These are phyloP conservation scores for Monilinia fructicola DNA, from an alignment of 2,329 filamentous ascomycete species.

Conservation along the genomic window DNA sequence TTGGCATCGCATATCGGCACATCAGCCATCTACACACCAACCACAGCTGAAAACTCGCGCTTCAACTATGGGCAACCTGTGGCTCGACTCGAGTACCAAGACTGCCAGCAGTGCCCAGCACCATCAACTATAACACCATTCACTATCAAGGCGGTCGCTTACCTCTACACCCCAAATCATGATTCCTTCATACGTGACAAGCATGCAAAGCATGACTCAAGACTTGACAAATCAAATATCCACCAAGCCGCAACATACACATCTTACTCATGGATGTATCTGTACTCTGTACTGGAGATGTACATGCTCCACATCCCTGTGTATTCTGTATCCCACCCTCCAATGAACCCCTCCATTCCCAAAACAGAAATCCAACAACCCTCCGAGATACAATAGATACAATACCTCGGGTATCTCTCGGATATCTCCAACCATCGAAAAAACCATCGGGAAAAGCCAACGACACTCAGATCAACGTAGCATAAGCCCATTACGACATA, in stretches of 20 bases:
- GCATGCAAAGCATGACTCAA: not conserved
- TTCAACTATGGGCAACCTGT: not conserved
- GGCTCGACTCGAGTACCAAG: conserved; percentile 8
- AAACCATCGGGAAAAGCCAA: not conserved
- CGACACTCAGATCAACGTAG: no score
- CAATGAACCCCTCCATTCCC: not conserved
- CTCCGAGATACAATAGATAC: not conserved
- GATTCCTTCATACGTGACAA: not conserved
- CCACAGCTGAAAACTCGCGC: conserved; percentile 5
- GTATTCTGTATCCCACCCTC: not conserved
- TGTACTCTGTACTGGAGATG: no score
- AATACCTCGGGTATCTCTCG: conserved; percentile 4
- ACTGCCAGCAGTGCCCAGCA: conserved; percentile 13
- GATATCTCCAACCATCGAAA: conserved; percentile 1
- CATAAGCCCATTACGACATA: no score
- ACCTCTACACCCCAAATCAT: not conserved
- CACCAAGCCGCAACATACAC: not conserved
- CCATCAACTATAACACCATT: not conserved
- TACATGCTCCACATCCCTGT: not conserved
- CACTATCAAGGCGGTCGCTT: no score
- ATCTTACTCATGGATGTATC: conserved; percentile 1
- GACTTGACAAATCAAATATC: not conserved
- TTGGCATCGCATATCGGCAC: conserved; percentile 9
- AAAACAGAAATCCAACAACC: not conserved
- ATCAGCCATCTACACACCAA: no score